Evolutionary conservation across 75 land plant species (phyloP).

Genomic region (Gnetum montanum): DNA sequence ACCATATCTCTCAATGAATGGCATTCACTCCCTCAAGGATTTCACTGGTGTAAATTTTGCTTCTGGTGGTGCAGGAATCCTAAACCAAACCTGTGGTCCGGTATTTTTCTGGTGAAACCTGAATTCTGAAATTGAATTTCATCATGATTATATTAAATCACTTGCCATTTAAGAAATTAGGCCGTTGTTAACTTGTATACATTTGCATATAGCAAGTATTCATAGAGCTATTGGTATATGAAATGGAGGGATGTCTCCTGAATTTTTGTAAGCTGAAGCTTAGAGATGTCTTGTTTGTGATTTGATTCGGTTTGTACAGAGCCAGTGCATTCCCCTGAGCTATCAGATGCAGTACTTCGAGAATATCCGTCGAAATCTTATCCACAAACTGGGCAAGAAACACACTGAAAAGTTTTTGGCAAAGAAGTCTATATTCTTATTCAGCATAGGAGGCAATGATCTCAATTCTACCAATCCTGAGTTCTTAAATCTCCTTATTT

Average conservation of each 20-base stretch:
- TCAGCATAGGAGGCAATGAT: conserved; percentile 69
- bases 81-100: too few species aligned
- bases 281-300: background rate
- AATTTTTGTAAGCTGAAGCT: background rate
- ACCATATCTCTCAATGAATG: conserved; percentile 41
- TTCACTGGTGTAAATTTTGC: conserved; percentile 48
- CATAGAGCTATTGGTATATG: too few species aligned
- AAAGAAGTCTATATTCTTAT: conserved; percentile 31
- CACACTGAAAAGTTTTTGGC: conserved; percentile 22
- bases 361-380: conserved; percentile 12
- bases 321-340: conserved; percentile 17
- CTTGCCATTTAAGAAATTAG: too few species aligned
- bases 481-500: conserved; percentile 18
- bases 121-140: too few species aligned
- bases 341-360: conserved; percentile 36
- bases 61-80: conserved; percentile 60
- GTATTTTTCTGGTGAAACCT: too few species aligned
- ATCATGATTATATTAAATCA: too few species aligned
- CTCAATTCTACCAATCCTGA: conserved; percentile 26
- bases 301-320: conserved; percentile 14
- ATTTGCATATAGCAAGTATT: conserved; percentile 19
- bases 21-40: conserved; percentile 1
- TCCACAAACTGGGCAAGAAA: conserved; percentile 17
- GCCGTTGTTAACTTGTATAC: too few species aligned
- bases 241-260: too few species aligned